These are phyloP conservation scores for Macrolepiota dolichaula DNA, from an alignment of 768 basidiomycete genomes.

Conservation along the genomic window DNA sequence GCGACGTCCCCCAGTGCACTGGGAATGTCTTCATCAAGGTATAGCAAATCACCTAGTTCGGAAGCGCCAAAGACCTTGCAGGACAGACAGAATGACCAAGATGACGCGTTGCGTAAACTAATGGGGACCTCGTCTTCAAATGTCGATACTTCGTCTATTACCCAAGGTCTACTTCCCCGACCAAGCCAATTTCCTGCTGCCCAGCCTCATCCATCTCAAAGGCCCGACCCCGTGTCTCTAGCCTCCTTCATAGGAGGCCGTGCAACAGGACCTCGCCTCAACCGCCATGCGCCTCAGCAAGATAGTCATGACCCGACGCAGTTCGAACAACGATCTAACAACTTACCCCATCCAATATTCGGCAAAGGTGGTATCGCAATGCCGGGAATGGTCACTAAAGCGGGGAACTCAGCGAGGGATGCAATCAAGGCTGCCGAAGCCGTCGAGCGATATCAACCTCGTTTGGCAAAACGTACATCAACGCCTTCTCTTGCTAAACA, in stretches of 20 bases:
- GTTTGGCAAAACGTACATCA: conserved; percentile 2
- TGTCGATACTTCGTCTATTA: conserved; percentile 9
- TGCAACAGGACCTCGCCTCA: conserved; percentile 72
- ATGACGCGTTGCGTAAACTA: conserved; percentile 45
- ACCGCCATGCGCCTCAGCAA: conserved; percentile 66
- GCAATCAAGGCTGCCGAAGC: conserved; percentile 14
- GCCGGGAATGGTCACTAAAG: conserved; percentile 56
- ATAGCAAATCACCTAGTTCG: conserved; percentile 14
- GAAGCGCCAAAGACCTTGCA: conserved; percentile 22
- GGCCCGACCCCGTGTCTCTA: conserved; percentile 58
- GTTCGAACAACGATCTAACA: conserved; percentile 59
- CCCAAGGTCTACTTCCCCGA: conserved; percentile 18
- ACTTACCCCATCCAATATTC: conserved; percentile 70
- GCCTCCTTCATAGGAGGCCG: conserved; percentile 81
- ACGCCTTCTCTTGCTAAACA: conserved; percentile 1
- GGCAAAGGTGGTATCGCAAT: conserved; percentile 73
- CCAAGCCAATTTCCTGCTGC: conserved; percentile 11
- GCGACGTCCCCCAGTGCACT: conserved; percentile 1
- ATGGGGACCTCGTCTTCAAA: conserved; percentile 22
- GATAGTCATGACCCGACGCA: conserved; percentile 63
- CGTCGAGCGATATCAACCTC: conserved; percentile 16
- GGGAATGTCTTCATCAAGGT: not conserved
- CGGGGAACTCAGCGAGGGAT: not conserved
- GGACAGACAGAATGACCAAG: conserved; percentile 40
- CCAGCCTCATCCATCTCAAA: conserved; percentile 22